Evolutionary conservation across 2,329 filamentous ascomycete species (phyloP).

Genomic region (Fusarium penzigii): DNA sequence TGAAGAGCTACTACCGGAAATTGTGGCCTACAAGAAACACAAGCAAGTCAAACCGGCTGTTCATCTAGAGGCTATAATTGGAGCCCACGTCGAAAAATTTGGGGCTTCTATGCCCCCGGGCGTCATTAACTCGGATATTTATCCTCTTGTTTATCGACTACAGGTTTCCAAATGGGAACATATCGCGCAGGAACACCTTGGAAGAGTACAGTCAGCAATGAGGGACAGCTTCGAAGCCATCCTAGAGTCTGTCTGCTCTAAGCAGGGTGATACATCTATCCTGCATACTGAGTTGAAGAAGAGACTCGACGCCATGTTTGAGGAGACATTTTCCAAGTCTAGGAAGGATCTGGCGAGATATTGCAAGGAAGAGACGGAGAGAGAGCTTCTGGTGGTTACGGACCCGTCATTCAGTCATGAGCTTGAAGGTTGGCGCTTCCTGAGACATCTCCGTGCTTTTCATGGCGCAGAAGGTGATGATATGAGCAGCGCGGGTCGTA

Average conservation of each 20-base stretch:
- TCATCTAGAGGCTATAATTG: neutral
- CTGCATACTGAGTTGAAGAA: neutral
- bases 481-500: neutral
- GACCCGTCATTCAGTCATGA: neutral
- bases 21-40: neutral
- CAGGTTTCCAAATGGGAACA: neutral
- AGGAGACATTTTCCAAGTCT: neutral
- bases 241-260: neutral
- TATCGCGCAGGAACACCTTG: neutral
- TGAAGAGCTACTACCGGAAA: neutral
- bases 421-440: neutral
- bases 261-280: neutral
- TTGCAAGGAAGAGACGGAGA: neutral
- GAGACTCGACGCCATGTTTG: neutral
- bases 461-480: neutral
- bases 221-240: neutral
- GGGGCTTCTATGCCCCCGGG: neutral
- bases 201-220: neutral
- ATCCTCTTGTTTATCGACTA: neutral
- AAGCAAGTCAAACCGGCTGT: neutral
- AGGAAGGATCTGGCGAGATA: neutral
- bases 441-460: neutral
- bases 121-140: neutral
- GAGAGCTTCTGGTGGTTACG: neutral
- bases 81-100: neutral